A percentile compares a stretch with the other conserved stretches of the same genome.
Evolutionary conservation across 169 alveolate genomes (phyloP).

Genomic region (Amoebophrya sp.): DNA sequence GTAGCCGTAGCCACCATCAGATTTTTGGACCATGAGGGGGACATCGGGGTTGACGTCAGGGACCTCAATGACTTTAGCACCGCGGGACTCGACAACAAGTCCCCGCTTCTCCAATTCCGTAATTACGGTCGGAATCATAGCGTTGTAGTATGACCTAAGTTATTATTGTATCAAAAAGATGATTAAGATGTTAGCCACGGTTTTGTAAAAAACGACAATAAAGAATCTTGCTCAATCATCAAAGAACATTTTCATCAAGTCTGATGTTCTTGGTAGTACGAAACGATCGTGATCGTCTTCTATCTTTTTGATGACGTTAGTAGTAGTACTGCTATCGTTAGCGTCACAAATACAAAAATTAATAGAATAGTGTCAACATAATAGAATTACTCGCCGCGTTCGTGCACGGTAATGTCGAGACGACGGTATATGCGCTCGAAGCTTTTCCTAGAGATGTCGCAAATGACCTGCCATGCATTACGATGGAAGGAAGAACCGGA

Average conservation of each 20-base stretch:
- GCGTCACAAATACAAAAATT: neutral
- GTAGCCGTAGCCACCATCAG: slow-evolving; percentile 96
- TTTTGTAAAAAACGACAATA: too few relatives aligned
- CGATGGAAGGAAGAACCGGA: slow-evolving; percentile 60
- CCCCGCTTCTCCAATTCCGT: slow-evolving; percentile 61
- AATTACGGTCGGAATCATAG: slow-evolving; percentile 62
- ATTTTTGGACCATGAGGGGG: slow-evolving; percentile 88
- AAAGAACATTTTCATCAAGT: too few relatives aligned
- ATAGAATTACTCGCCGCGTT: slow-evolving; percentile 74
- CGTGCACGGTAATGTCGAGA: slow-evolving; percentile 65
- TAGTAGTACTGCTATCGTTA: too few relatives aligned
- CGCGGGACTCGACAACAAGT: slow-evolving; percentile 67
- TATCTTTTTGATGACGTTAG: too few relatives aligned
- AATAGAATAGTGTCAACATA: neutral
- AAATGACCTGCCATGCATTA: slow-evolving; percentile 81
- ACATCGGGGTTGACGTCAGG: slow-evolving; percentile 31
- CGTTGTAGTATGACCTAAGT: slow-evolving; percentile 60
- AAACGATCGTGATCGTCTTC: too few relatives aligned
- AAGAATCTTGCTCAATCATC: too few relatives aligned
- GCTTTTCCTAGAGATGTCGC: slow-evolving; percentile 67
- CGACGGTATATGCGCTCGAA: slow-evolving; percentile 68
- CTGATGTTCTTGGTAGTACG: too few relatives aligned
- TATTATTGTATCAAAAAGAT: too few relatives aligned
- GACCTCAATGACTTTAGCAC: slow-evolving; percentile 75
- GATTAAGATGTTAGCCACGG: too few relatives aligned